phyloP scores from a whole-genome alignment of 208 protist species.

The Borovskyia barvae region DNA sequence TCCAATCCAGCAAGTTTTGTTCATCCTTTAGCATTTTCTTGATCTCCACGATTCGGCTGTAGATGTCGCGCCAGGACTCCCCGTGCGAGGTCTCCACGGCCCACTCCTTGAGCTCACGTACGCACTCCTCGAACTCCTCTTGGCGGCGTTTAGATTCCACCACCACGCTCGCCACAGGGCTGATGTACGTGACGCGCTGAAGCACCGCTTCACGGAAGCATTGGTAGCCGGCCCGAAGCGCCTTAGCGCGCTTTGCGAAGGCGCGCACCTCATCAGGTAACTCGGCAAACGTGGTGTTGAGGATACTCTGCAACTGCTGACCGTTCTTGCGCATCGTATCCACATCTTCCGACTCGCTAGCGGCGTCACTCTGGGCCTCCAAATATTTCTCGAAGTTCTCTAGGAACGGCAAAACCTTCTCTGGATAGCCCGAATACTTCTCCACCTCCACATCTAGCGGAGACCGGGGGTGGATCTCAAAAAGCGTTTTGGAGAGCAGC shows the following conservation, averaged over 20 bases:
- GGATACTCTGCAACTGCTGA: constrained; percentile 11
- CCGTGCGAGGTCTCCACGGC: constrained; percentile 52
- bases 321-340: constrained; percentile 3
- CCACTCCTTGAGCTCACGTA: constrained; percentile 78
- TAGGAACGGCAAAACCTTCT: constrained; percentile 39
- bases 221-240: constrained; percentile 59
- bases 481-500: constrained; percentile 66
- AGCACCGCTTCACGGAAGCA: constrained; percentile 73
- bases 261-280: constrained; percentile 37
- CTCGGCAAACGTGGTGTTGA: constrained; percentile 24
- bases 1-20: constrained; percentile 26
- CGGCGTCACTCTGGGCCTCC: constrained; percentile 13
- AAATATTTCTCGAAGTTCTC: constrained; percentile 22
- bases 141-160: constrained; percentile 65
- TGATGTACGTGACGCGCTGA: constrained; percentile 74
- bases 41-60: constrained; percentile 69
- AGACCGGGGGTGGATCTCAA: constrained; percentile 75
- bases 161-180: constrained; percentile 44
- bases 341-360: constrained; percentile 6
- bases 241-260: constrained; percentile 56
- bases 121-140: constrained; percentile 69
- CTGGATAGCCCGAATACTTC: constrained; percentile 57
- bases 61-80: constrained; percentile 78
- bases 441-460: constrained; percentile 72
- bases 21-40: constrained; percentile 68